These are phyloP conservation scores for Sugiyamaella xylanicola DNA, from an alignment of 1,139 yeast genomes.

Conservation along the genomic window DNA sequence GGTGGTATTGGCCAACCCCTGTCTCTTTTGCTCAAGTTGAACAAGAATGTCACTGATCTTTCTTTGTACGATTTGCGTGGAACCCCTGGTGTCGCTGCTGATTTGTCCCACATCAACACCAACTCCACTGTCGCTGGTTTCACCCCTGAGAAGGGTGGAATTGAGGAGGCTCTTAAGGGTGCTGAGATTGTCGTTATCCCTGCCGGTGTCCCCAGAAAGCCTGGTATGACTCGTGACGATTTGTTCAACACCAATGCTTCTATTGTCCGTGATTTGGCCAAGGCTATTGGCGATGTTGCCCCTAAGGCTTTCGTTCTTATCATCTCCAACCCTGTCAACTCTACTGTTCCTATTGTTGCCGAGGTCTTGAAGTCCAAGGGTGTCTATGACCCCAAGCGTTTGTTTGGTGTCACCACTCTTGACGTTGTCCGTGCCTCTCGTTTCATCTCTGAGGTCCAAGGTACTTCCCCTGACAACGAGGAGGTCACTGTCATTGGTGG, in stretches of 20 bases:
- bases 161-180: conserved; percentile 61
- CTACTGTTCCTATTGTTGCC: conserved; percentile 91
- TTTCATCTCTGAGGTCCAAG: conserved; percentile 59
- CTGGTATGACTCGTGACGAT: conserved; percentile 98
- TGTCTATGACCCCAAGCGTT: conserved; percentile 73
- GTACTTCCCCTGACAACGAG: conserved; percentile 56
- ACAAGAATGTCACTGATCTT: conserved; percentile 59
- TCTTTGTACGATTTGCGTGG: conserved; percentile 87
- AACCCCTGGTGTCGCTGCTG: conserved; percentile 92
- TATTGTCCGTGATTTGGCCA: conserved; percentile 80
- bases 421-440: conserved; percentile 90
- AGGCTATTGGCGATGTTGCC: conserved; percentile 69
- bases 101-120: conserved; percentile 87
- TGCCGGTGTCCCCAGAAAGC: conserved; percentile 97
- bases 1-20: conserved; percentile 87
- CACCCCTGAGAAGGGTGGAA: conserved; percentile 62
- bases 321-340: conserved; percentile 94
- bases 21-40: conserved; percentile 76
- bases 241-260: conserved; percentile 91
- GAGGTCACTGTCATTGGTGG: conserved; percentile 91
- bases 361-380: conserved; percentile 78
- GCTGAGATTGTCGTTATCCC: conserved; percentile 85
- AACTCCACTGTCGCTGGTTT: conserved; percentile 69
- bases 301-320: conserved; percentile 77
- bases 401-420: conserved; percentile 91